These are phyloP conservation scores for Mytilinidion resinicola DNA, from an alignment of 495 filamentous ascomycete species.

Conservation along the genomic window DNA sequence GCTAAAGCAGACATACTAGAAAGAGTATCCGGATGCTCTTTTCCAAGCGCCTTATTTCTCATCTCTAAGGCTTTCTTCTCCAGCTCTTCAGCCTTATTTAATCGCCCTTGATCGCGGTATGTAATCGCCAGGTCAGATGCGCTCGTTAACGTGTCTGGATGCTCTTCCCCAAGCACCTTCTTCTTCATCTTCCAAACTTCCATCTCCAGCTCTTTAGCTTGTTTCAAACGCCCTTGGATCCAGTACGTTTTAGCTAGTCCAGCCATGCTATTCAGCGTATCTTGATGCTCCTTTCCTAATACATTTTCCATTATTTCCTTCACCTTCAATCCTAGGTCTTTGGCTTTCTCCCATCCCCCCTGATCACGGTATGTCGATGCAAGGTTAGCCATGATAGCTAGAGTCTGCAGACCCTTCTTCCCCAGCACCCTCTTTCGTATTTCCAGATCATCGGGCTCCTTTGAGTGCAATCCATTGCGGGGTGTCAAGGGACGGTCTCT, in stretches of 20 bases:
- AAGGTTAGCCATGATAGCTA: neutral
- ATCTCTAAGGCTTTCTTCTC: slow-evolving; percentile 9
- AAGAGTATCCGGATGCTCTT: slow-evolving; percentile 18
- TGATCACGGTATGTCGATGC: neutral
- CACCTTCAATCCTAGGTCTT: slow-evolving; percentile 2
- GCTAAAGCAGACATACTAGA: slow-evolving; percentile 1
- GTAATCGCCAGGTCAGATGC: neutral
- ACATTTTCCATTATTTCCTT: slow-evolving; percentile 14
- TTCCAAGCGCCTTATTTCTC: slow-evolving; percentile 16
- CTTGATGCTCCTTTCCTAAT: slow-evolving; percentile 19
- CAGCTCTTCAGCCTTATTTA: slow-evolving; percentile 4
- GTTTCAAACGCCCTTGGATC: neutral
- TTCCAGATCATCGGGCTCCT: too few relatives aligned
- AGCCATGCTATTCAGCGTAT: slow-evolving; percentile 10
- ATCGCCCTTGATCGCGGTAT: neutral
- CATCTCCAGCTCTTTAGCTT: neutral
- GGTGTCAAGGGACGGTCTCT: too few relatives aligned
- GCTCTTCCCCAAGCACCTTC: too few relatives aligned
- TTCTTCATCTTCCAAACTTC: too few relatives aligned
- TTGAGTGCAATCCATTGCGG: too few relatives aligned
- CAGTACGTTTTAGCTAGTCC: neutral
- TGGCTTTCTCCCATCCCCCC: neutral
- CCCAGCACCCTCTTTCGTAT: too few relatives aligned
- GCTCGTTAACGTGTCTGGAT: neutral
- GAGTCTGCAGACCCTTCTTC: neutral